Evolutionary conservation across 108 stramenopile species (phyloP), one percentile per base, ranked within the genome.

Genomic region (Cyclostephanos tholiformis): DNA sequence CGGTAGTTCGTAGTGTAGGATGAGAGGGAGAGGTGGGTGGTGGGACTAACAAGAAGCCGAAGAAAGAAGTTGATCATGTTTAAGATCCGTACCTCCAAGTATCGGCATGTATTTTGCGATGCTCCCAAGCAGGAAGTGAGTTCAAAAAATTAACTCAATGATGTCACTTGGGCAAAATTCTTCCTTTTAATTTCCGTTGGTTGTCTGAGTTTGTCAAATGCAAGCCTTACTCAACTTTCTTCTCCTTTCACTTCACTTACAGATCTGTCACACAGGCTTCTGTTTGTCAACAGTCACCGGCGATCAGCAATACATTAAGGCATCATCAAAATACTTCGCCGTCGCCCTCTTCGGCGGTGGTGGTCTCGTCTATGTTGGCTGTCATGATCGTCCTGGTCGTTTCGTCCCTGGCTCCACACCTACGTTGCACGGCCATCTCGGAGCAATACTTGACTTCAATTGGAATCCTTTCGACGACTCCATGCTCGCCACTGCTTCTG

Each of bases 251-350:
- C 66, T 19, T 46, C 58, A 23, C 46, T 30, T 14, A 48, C 67
- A 97, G 89, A 82, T 84, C 67, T 91, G 85, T 46, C 89, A 82
- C 76, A 93, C 90, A 35, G 92, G 90, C 29, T 86, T 97, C 69
- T 91, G 94, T 19, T 86, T 98, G 29, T 88, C 96, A 38, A 97
- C 98, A 16, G 92, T 93, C 6, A 97, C 96, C 46, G 98, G 99
- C 48, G 99, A 99, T 64, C 98, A 98, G 72, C 96, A 96, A 55
- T 98, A 98, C 89, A 98, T 98, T 89, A 99, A 99, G 80, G 99
- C 95, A 22, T 98, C 97, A 63, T 86, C 97, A 25, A 97, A 97
- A 88, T 99, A 95, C 86, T 97, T 97, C 82, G 95, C 97, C 19
- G 91, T 98, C 22, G 95, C 97, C 35, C 88, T 98, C 70, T 84